Evolutionary conservation across 129 eudicot species (phyloP).

Genomic region (Pseudognaphalium luteoalbum): DNA sequence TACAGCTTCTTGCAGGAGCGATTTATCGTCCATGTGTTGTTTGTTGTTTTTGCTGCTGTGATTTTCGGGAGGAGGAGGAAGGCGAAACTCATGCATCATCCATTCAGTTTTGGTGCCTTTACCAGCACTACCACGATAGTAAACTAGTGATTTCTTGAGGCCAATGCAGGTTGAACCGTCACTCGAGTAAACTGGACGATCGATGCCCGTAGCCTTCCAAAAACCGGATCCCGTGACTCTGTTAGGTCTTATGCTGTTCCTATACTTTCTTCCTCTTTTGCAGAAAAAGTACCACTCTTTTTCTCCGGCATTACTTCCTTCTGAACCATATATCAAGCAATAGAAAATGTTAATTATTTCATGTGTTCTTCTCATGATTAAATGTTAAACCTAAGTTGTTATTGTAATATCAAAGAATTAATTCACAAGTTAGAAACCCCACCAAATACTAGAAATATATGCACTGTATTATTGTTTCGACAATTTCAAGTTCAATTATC

Average conservation of each 20-base stretch:
- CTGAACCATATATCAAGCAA: slow-evolving; percentile 37
- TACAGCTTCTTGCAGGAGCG: slow-evolving; percentile 69
- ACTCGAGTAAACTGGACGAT: slow-evolving; percentile 58
- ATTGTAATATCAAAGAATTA: too few species aligned
- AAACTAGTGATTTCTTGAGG: slow-evolving; percentile 74
- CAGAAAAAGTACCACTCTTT: slow-evolving; percentile 96
- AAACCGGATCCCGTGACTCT: slow-evolving; percentile 94
- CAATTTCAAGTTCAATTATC: not conserved
- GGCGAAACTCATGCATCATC: slow-evolving; percentile 94
- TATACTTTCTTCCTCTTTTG: slow-evolving; percentile 90
- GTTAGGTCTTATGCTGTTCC: slow-evolving; percentile 90
- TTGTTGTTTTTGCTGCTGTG: slow-evolving; percentile 2
- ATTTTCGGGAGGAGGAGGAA: slow-evolving; percentile 43
- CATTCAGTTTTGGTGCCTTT: slow-evolving; percentile 88
- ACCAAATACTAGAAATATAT: not conserved
- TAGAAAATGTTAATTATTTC: slow-evolving; percentile 2
- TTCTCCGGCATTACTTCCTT: slow-evolving; percentile 57
- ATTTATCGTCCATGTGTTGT: slow-evolving; percentile 28
- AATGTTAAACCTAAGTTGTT: not conserved
- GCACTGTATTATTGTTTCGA: slow-evolving; percentile 2
- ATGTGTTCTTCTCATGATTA: not conserved
- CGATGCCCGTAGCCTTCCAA: slow-evolving; percentile 97
- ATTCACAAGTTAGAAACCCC: slow-evolving; percentile 9
- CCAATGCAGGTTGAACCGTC: slow-evolving; percentile 57
- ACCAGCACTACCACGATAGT: slow-evolving; percentile 78